phyloP scores from a whole-genome alignment of 1,284 basidiomycete species.

The Puccinia triticina region DNA sequence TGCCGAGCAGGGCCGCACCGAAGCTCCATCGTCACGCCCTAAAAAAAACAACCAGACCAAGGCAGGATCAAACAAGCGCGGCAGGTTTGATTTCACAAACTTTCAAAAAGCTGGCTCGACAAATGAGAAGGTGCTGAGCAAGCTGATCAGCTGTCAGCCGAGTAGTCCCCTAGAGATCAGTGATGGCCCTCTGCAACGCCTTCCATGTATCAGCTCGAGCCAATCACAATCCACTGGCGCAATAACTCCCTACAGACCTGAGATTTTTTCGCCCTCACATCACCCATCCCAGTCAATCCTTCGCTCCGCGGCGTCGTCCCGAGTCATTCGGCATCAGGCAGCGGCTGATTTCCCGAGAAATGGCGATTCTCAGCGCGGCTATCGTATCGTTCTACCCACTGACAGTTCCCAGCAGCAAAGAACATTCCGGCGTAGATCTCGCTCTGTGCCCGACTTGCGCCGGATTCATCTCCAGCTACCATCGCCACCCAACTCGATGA shows the following conservation, averaged over 20 bases:
- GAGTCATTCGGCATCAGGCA: neutral
- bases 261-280: neutral
- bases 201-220: neutral
- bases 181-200: neutral
- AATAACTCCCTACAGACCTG: constrained; percentile 3
- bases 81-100: neutral
- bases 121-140: neutral
- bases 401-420: neutral
- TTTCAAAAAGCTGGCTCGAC: neutral
- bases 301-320: neutral
- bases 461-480: neutral
- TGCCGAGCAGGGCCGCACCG: neutral
- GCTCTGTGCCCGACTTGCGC: constrained; percentile 12
- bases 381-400: neutral
- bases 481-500: neutral
- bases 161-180: constrained; percentile 9
- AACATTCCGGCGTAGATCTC: constrained; percentile 9
- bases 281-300: neutral
- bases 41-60: neutral
- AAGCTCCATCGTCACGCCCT: neutral
- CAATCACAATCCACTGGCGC: neutral
- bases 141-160: neutral
- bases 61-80: neutral
- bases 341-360: neutral
- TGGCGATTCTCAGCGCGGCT: neutral